Evolutionary conservation across 2,329 filamentous ascomycete species (phyloP).

Genomic region (Botrytis hyacinthi): DNA sequence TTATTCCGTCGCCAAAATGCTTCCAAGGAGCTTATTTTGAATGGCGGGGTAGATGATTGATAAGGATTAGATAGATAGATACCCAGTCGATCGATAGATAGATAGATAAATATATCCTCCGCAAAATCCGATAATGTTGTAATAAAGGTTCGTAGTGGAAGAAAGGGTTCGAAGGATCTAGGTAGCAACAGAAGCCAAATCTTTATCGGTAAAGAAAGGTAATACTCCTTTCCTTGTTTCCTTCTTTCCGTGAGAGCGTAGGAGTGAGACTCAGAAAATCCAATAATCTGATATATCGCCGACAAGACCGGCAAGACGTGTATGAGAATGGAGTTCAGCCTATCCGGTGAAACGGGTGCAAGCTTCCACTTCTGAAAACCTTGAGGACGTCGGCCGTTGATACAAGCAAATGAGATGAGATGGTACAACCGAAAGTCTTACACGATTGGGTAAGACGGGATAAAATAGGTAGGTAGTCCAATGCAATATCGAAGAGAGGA

Average conservation of each 20-base stretch:
- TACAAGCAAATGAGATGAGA: slow-evolving; percentile 14
- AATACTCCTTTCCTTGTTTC: not conserved
- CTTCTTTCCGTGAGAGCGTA: not conserved
- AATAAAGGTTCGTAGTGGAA: not conserved
- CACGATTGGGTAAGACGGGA: slow-evolving; percentile 13
- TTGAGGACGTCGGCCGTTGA: slow-evolving; percentile 1
- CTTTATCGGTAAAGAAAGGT: not conserved
- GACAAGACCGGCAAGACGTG: slow-evolving; percentile 12
- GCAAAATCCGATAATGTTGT: not conserved
- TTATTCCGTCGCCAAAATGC: slow-evolving; percentile 1
- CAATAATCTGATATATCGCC: slow-evolving; percentile 20
- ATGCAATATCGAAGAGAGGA: not conserved
- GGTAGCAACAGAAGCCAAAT: not conserved
- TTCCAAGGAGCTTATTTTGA: not conserved
- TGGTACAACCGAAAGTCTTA: slow-evolving; percentile 12
- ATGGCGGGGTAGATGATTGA: slow-evolving; percentile 19
- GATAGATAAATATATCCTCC: not conserved
- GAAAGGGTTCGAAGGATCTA: not conserved
- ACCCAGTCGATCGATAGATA: not conserved
- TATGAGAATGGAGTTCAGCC: slow-evolving; percentile 11
- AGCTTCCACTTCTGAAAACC: slow-evolving; percentile 9
- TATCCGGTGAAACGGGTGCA: slow-evolving; percentile 19
- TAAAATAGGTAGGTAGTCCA: not conserved
- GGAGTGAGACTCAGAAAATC: not conserved
- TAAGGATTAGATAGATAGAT: slow-evolving; percentile 11